Percentiles rank a stretch among this genome's conserved stretches.
These are phyloP conservation scores for Hyphopichia fennica DNA, from an alignment of 1,139 yeast genomes.

Conservation along the genomic window DNA sequence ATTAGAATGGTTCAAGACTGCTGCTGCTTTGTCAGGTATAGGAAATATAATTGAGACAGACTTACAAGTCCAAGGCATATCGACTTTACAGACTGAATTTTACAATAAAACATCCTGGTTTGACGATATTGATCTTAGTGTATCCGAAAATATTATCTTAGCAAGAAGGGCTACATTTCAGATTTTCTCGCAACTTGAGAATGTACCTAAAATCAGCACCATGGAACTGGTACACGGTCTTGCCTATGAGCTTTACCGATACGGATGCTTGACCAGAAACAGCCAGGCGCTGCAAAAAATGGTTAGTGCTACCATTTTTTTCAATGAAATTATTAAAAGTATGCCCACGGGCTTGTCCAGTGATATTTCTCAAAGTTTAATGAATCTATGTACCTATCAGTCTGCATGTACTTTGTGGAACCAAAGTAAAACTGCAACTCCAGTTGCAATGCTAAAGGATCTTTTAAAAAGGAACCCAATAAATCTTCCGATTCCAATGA, in stretches of 20 bases:
- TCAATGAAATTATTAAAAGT: conserved; percentile 36
- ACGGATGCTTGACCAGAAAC: conserved; percentile 39
- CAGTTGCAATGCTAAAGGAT: conserved; percentile 50
- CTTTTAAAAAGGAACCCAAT: conserved; percentile 14
- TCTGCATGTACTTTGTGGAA: conserved; percentile 62
- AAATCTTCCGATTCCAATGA: conserved; percentile 15
- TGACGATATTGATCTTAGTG: conserved; percentile 26
- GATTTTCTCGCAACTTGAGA: conserved; percentile 15
- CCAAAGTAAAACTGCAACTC: conserved; percentile 52
- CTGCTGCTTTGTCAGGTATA: conserved; percentile 33
- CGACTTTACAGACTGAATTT: conserved; percentile 9
- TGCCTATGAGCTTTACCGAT: conserved; percentile 40
- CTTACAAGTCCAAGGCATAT: conserved; percentile 2
- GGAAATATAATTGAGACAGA: conserved; percentile 14
- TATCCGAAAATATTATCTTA: conserved; percentile 41
- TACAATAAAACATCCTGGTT: conserved; percentile 36
- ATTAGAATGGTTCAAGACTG: conserved; percentile 33
- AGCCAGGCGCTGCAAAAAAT: conserved; percentile 44
- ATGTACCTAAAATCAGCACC: conserved; percentile 1
- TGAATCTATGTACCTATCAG: conserved; percentile 30
- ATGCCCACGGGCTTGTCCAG: not conserved
- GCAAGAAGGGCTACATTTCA: conserved; percentile 39
- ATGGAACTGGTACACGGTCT: conserved; percentile 24
- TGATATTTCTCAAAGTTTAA: not conserved
- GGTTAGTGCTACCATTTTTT: conserved; percentile 47